phyloP scores from a whole-genome alignment of 2,329 filamentous ascomycete species.

The Verticillium klebahnii region DNA sequence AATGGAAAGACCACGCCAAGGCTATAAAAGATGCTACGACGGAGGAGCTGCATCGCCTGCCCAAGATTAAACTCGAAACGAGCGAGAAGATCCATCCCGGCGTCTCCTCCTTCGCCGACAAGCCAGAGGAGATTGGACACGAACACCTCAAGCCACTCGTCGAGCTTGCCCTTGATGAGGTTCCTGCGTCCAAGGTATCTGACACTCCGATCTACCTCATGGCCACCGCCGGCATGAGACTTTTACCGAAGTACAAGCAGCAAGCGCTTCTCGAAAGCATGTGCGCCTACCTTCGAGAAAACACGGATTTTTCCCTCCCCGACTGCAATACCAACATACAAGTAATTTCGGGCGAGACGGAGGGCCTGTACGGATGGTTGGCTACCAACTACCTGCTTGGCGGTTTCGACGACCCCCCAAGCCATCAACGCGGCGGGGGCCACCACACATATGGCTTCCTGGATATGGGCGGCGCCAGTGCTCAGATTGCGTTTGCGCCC shows the following conservation, averaged over 20 bases:
- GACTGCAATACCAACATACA: slow-evolving; percentile 88
- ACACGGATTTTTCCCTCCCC: slow-evolving; percentile 79
- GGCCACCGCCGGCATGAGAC: slow-evolving; percentile 90
- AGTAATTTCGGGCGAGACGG: slow-evolving; percentile 91
- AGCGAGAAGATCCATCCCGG: slow-evolving; percentile 93
- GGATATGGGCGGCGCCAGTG: slow-evolving; percentile 97
- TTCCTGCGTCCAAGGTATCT: slow-evolving; percentile 70
- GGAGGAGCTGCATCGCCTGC: slow-evolving; percentile 63
- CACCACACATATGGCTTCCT: slow-evolving; percentile 97
- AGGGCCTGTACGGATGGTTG: slow-evolving; percentile 96
- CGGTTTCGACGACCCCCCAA: slow-evolving; percentile 73
- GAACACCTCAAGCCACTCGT: slow-evolving; percentile 79
- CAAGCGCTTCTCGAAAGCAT: slow-evolving; percentile 69
- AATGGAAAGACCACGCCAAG: slow-evolving; percentile 75
- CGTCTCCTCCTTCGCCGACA: slow-evolving; percentile 82
- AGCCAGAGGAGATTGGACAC: slow-evolving; percentile 69
- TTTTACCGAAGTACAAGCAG: slow-evolving; percentile 72
- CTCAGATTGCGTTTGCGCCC: slow-evolving; percentile 95
- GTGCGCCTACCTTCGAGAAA: slow-evolving; percentile 73
- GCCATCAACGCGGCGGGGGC: slow-evolving; percentile 75
- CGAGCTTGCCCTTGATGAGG: slow-evolving; percentile 72
- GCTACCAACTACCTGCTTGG: slow-evolving; percentile 93
- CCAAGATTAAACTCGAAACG: slow-evolving; percentile 77
- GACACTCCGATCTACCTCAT: slow-evolving; percentile 93
- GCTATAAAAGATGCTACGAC: slow-evolving; percentile 46